A percentile compares a stretch with the other conserved stretches of the same genome.
Evolutionary conservation across 805 yeast species (phyloP).

Genomic region (Tetrapisispora nanseiensis): DNA sequence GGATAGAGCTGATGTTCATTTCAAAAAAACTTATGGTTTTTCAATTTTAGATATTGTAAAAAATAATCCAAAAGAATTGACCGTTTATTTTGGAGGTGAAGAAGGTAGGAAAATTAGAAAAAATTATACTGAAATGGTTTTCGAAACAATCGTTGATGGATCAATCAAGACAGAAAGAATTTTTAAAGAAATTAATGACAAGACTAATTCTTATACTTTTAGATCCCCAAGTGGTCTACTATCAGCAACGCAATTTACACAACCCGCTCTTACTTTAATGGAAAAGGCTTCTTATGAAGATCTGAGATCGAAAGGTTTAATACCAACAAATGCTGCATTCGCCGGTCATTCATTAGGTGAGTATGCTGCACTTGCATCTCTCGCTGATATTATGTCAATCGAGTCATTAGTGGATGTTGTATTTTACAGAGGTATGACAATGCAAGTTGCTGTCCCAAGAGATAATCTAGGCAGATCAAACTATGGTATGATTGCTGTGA

Average conservation of each 20-base stretch:
- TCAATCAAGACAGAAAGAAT: conserved; percentile 83
- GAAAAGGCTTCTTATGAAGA: conserved; percentile 98
- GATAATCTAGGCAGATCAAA: conserved; percentile 91
- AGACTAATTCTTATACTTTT: conserved; percentile 79
- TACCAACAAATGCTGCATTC: conserved; percentile 85
- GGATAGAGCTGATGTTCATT: conserved; percentile 96
- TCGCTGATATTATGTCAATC: conserved; percentile 98
- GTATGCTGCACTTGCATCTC: conserved; percentile 92
- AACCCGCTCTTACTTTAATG: conserved; percentile 98
- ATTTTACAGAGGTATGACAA: conserved; percentile 99
- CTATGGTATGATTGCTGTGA: conserved; percentile 98
- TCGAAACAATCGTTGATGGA: conserved; percentile 87
- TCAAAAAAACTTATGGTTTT: conserved; percentile 90
- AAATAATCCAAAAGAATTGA: conserved; percentile 90
- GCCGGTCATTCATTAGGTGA: conserved; percentile 99
- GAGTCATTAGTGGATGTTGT: conserved; percentile 96
- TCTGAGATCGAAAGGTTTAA: conserved; percentile 89
- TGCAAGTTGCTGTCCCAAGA: conserved; percentile 99
- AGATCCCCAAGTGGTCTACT: conserved; percentile 88
- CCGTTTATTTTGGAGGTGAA: conserved; percentile 96
- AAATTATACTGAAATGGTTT: conserved; percentile 93
- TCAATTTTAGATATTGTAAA: conserved; percentile 91
- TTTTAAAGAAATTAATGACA: conserved; percentile 80
- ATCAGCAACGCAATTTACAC: conserved; percentile 97
- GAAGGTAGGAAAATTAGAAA: conserved; percentile 91